phyloP scores from a whole-genome alignment of 2,329 filamentous ascomycete species.

The Sporothrix curviconia region DNA sequence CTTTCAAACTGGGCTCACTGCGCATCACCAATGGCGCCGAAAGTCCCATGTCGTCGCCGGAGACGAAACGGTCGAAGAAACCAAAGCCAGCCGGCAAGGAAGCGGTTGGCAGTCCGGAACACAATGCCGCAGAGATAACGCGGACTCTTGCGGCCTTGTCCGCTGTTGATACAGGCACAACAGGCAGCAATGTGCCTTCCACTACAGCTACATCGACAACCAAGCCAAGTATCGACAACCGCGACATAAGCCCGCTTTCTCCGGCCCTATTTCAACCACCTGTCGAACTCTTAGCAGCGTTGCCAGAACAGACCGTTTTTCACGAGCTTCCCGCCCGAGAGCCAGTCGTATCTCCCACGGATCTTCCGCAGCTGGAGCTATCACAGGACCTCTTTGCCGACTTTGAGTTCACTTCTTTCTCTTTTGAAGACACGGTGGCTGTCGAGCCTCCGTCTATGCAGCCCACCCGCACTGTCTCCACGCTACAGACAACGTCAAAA shows the following conservation, averaged over 20 bases:
- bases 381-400: conserved; percentile 21
- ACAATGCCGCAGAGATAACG: neutral
- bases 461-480: conserved; percentile 25
- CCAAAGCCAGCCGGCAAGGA: neutral
- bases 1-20: conserved; percentile 56
- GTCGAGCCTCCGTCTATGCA: conserved; percentile 18
- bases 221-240: too few relatives aligned
- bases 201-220: too few relatives aligned
- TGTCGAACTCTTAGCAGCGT: neutral
- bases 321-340: neutral
- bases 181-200: too few relatives aligned
- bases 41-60: conserved; percentile 36
- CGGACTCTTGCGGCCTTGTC: too few relatives aligned
- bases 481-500: conserved; percentile 42
- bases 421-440: conserved; percentile 23
- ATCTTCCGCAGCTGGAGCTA: conserved; percentile 13
- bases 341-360: neutral
- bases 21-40: conserved; percentile 55
- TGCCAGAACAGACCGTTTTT: neutral
- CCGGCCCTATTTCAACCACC: neutral
- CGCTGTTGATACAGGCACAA: too few relatives aligned
- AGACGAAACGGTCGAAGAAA: neutral
- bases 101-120: too few relatives aligned
- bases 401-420: conserved; percentile 31
- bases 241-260: neutral